Percentiles rank a stretch among this genome's conserved stretches.
Conservation (phyloP, 192 early-diverging fungal species). For the Umbelopsis vinacea region DNA sequence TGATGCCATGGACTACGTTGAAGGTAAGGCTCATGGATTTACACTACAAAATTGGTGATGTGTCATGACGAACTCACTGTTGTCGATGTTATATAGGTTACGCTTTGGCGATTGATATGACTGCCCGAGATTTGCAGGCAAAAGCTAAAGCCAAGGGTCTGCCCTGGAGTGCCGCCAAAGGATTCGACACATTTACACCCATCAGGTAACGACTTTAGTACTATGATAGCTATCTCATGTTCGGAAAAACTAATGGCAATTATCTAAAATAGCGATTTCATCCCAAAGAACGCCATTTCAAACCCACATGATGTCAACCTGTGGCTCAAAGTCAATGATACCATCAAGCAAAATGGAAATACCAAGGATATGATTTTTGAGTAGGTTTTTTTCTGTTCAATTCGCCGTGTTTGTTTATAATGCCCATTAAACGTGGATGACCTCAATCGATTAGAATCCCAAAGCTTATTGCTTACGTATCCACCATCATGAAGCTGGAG, state of each 20-base stretch:
- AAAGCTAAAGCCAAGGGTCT: constrained; percentile 80
- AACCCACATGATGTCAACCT: constrained; percentile 78
- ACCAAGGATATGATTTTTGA: constrained; percentile 94
- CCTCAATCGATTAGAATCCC: constrained; percentile 61
- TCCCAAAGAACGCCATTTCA: constrained; percentile 66
- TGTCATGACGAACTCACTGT: neutral
- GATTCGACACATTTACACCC: constrained; percentile 95
- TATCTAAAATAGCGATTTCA: constrained; percentile 61
- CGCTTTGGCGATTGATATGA: constrained; percentile 89
- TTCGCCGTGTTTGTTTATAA: no score
- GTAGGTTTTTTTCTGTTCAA: constrained; percentile 45
- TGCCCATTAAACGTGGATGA: neutral
- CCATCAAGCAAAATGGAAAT: constrained; percentile 80
- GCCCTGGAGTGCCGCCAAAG: constrained; percentile 94
- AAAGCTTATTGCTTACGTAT: constrained; percentile 77
- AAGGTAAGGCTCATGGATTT: constrained; percentile 34
- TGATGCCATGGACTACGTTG: constrained; percentile 68
- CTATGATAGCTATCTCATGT: neutral
- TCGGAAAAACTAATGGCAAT: neutral
- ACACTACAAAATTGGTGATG: no score
- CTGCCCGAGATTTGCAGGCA: constrained; percentile 85
- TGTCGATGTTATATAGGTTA: constrained; percentile 53
- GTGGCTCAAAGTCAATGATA: constrained; percentile 75
- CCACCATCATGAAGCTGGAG: constrained; percentile 87
- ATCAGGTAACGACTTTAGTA: constrained; percentile 54